Evolutionary conservation across 2,329 filamentous ascomycete species (phyloP).

Genomic region (Aureobasidium subglaciale): DNA sequence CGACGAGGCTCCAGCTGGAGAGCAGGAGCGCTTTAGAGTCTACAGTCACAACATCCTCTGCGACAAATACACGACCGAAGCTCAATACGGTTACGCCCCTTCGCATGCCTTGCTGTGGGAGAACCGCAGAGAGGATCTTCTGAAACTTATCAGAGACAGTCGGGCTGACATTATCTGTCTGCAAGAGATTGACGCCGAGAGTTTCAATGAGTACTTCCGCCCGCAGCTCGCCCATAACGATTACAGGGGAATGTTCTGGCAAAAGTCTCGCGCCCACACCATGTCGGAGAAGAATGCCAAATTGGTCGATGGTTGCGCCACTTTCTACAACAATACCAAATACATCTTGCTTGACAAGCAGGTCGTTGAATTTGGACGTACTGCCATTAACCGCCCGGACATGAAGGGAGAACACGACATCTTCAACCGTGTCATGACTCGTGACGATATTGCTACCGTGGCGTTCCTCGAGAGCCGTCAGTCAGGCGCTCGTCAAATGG

Average conservation of each 20-base stretch:
- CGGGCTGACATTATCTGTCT: constrained; percentile 86
- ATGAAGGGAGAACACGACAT: constrained; percentile 98
- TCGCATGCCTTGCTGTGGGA: constrained; percentile 78
- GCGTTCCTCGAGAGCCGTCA: constrained; percentile 86
- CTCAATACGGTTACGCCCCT: constrained; percentile 85
- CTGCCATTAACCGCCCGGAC: constrained; percentile 88
- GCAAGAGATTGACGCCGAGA: constrained; percentile 88
- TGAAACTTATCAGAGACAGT: constrained; percentile 71
- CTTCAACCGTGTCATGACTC: constrained; percentile 97
- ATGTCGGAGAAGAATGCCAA: constrained; percentile 86
- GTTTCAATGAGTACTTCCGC: constrained; percentile 84
- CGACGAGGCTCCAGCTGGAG: constrained; percentile 39
- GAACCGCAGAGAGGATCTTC: constrained; percentile 72
- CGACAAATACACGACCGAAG: constrained; percentile 80
- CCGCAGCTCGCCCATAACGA: constrained; percentile 78
- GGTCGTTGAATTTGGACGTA: constrained; percentile 82
- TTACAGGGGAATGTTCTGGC: constrained; percentile 92
- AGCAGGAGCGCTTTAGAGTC: constrained; percentile 65
- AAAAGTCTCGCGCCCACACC: constrained; percentile 81
- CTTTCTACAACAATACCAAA: constrained; percentile 94
- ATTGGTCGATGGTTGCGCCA: constrained; percentile 90
- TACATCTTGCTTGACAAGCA: constrained; percentile 84
- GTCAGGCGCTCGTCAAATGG: constrained; percentile 84
- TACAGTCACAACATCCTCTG: constrained; percentile 95
- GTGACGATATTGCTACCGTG: constrained; percentile 91